phyloP scores from a whole-genome alignment of 1,284 basidiomycete genomes.

The Ustilago shanxiensis region DNA sequence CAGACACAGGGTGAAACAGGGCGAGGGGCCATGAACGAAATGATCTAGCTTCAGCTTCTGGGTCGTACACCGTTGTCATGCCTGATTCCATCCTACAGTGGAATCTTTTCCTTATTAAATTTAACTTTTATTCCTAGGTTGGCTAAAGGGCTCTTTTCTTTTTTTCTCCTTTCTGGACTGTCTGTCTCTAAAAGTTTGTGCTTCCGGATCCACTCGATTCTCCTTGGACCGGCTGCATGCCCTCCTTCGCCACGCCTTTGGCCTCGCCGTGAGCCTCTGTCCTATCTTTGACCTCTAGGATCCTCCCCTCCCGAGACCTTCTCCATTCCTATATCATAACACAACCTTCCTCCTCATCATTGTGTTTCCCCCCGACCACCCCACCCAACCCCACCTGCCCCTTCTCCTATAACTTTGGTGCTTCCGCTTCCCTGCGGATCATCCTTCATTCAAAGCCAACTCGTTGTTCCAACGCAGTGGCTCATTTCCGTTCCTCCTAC shows the following conservation, averaged over 20 bases:
- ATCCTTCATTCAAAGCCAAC: slow-evolving; percentile 3
- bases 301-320: not conserved
- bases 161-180: too few relatives aligned
- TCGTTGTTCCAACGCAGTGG: slow-evolving; percentile 11
- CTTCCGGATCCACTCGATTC: slow-evolving; percentile 3
- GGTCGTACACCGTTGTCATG: not conserved
- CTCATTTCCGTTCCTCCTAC: not conserved
- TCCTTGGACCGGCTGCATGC: not conserved
- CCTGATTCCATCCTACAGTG: not conserved
- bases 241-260: not conserved
- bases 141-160: not conserved
- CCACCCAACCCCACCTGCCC: not conserved
- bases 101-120: not conserved
- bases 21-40: not conserved
- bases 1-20: not conserved
- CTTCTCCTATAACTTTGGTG: slow-evolving; percentile 9
- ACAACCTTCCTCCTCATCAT: not conserved
- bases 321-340: slow-evolving; percentile 36
- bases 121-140: not conserved
- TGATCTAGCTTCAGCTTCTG: not conserved
- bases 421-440: slow-evolving; percentile 22
- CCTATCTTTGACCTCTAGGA: slow-evolving; percentile 12
- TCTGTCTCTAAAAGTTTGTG: slow-evolving; percentile 8
- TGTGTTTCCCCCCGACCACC: slow-evolving; percentile 1
- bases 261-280: slow-evolving; percentile 7